Percentiles rank a stretch among this genome's conserved stretches.
These are phyloP conservation scores for Wickerhamiella galacta DNA, from an alignment of 805 yeast genomes.

Conservation along the genomic window DNA sequence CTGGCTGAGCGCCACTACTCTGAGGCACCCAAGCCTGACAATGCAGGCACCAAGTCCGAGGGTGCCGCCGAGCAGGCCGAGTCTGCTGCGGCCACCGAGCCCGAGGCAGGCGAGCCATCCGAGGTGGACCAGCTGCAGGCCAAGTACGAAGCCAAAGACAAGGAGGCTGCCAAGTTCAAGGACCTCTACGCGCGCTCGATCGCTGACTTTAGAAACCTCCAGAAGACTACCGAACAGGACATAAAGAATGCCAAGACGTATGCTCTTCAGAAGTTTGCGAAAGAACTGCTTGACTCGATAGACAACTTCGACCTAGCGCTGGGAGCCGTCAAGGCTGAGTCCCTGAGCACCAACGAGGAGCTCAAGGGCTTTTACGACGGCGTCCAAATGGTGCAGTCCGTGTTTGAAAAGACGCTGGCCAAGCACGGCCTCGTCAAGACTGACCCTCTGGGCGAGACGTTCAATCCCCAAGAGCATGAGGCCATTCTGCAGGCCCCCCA, in stretches of 20 bases:
- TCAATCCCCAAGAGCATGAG: slow-evolving; percentile 86
- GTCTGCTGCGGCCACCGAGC: slow-evolving; percentile 6
- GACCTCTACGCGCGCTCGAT: slow-evolving; percentile 68
- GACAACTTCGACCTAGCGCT: slow-evolving; percentile 85
- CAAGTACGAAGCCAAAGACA: slow-evolving; percentile 36
- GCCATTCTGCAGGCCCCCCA: slow-evolving; percentile 80
- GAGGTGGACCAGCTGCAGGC: slow-evolving; percentile 27
- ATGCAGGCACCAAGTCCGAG: slow-evolving; percentile 14
- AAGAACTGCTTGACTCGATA: slow-evolving; percentile 72
- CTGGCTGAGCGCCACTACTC: slow-evolving; percentile 6
- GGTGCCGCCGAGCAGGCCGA: slow-evolving; percentile 11
- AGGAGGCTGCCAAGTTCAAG: slow-evolving; percentile 63
- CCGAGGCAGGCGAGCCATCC: slow-evolving; percentile 9
- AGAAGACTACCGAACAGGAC: slow-evolving; percentile 78
- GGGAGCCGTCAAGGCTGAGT: slow-evolving; percentile 34
- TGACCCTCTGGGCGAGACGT: slow-evolving; percentile 68
- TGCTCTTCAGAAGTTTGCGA: slow-evolving; percentile 84
- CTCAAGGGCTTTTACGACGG: slow-evolving; percentile 70
- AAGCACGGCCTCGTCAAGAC: slow-evolving; percentile 69
- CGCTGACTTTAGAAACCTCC: slow-evolving; percentile 86
- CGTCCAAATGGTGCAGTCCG: slow-evolving; percentile 73
- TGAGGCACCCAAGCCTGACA: slow-evolving; percentile 8
- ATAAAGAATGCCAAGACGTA: slow-evolving; percentile 74
- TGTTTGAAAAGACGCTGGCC: slow-evolving; percentile 66
- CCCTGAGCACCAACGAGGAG: slow-evolving; percentile 36